Evolutionary conservation across 2,329 filamentous ascomycete genomes (phyloP).

Genomic region (Scorias spongiosa): DNA sequence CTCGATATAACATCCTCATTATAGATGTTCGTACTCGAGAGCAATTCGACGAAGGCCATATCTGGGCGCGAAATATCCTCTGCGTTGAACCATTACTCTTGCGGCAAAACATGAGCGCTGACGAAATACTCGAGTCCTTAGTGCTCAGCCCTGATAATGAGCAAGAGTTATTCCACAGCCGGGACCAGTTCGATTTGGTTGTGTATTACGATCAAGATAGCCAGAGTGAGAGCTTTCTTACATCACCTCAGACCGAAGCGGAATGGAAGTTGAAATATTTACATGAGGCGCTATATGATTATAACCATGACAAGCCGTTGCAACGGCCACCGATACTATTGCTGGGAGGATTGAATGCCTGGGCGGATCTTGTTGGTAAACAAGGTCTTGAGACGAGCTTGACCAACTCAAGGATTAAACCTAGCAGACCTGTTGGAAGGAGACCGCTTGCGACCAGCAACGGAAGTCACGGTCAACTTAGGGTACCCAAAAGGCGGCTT

Average conservation of each 20-base stretch:
- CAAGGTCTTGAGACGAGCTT: slow-evolving; percentile 45
- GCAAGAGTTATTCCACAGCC: slow-evolving; percentile 54
- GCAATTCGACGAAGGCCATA: slow-evolving; percentile 76
- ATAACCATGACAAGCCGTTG: slow-evolving; percentile 64
- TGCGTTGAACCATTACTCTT: slow-evolving; percentile 77
- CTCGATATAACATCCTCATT: slow-evolving; percentile 53
- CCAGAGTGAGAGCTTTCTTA: slow-evolving; percentile 42
- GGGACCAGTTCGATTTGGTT: slow-evolving; percentile 66
- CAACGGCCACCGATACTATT: slow-evolving; percentile 62
- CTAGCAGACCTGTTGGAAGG: slow-evolving; percentile 35
- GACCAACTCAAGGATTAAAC: slow-evolving; percentile 35
- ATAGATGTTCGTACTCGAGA: slow-evolving; percentile 74
- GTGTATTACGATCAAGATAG: slow-evolving; percentile 75
- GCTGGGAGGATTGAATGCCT: slow-evolving; percentile 69
- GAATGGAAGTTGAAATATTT: slow-evolving; percentile 50
- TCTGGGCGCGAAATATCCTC: slow-evolving; percentile 67
- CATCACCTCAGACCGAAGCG: slow-evolving; percentile 25
- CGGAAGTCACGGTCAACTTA: slow-evolving; percentile 27
- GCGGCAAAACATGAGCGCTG: slow-evolving; percentile 50
- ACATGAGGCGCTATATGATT: slow-evolving; percentile 65
- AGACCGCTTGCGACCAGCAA: slow-evolving; percentile 37
- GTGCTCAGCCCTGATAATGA: slow-evolving; percentile 61
- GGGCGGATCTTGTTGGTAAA: slow-evolving; percentile 66
- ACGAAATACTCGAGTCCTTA: slow-evolving; percentile 51
- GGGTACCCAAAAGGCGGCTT: slow-evolving; percentile 40